phyloP scores from a whole-genome alignment of 306 rosid genomes.

The Lathyrus tuberosus region DNA sequence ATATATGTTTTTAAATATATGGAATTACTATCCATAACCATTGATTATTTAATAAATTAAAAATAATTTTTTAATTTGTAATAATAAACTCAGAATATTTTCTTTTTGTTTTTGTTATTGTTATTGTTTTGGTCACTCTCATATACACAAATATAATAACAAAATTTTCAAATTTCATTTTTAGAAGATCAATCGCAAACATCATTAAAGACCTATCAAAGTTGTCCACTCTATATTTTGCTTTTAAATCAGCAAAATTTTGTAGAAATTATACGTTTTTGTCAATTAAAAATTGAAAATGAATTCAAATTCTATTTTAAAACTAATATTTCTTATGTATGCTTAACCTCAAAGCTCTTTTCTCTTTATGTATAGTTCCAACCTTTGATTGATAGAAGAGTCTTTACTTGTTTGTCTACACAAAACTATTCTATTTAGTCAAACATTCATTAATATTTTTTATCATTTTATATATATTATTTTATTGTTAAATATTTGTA shows the following conservation, averaged over 20 bases:
- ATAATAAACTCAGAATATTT: too few relatives aligned
- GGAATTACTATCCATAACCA: too few relatives aligned
- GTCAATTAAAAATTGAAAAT: not conserved
- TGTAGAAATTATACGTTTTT: not conserved
- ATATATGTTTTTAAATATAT: too few relatives aligned
- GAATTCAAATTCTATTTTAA: not conserved
- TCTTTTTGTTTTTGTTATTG: too few relatives aligned
- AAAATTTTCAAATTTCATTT: too few relatives aligned
- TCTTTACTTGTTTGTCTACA: not conserved
- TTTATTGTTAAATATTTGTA: not conserved
- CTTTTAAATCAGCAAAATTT: not conserved
- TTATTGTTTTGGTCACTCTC: too few relatives aligned
- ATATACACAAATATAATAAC: too few relatives aligned
- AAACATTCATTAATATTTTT: not conserved
- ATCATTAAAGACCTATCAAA: too few relatives aligned
- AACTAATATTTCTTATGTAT: not conserved
- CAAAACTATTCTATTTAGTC: not conserved
- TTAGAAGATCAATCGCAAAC: too few relatives aligned
- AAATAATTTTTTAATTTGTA: too few relatives aligned
- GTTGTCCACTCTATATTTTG: too few relatives aligned
- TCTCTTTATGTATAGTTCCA: not conserved
- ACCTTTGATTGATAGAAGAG: constrained; percentile 22
- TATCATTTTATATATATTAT: not conserved
- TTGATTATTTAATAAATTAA: too few relatives aligned
- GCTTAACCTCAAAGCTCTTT: not conserved